phyloP scores from a whole-genome alignment of 345 rosid species.

The Syzygium grande region DNA sequence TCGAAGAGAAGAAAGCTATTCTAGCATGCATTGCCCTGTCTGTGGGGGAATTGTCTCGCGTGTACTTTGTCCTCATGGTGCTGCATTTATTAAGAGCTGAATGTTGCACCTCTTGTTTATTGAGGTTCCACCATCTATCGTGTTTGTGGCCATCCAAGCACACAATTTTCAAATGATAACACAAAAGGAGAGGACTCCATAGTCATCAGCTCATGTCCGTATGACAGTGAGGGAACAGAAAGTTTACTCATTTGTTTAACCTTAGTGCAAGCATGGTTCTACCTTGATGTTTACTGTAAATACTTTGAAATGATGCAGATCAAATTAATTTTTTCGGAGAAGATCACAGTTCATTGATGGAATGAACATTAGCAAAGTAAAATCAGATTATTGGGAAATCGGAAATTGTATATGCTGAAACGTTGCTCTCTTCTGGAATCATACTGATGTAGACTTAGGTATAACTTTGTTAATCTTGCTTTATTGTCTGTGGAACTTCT shows the following conservation, averaged over 20 bases:
- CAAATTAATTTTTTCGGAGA: too few species aligned
- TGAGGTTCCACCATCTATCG: neutral
- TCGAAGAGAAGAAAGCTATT: neutral
- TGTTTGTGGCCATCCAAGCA: too few species aligned
- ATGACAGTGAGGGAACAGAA: neutral
- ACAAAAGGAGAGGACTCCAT: neutral
- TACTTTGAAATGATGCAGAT: neutral
- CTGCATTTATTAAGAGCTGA: neutral
- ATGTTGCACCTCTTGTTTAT: neutral
- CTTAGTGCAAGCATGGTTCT: neutral
- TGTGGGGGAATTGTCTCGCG: too few species aligned
- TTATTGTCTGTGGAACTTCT: neutral
- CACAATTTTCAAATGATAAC: neutral
- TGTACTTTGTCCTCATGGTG: too few species aligned
- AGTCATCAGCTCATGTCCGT: neutral
- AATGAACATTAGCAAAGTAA: neutral
- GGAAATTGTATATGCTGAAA: neutral
- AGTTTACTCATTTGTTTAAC: neutral
- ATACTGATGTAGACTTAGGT: neutral
- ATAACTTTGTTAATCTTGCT: neutral
- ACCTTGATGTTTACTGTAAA: neutral
- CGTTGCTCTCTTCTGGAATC: neutral
- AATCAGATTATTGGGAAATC: neutral
- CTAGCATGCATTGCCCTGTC: neutral
- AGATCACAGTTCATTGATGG: neutral